These are phyloP conservation scores for Collybiopsis luxurians DNA, from an alignment of 768 basidiomycete species.

Conservation along the genomic window DNA sequence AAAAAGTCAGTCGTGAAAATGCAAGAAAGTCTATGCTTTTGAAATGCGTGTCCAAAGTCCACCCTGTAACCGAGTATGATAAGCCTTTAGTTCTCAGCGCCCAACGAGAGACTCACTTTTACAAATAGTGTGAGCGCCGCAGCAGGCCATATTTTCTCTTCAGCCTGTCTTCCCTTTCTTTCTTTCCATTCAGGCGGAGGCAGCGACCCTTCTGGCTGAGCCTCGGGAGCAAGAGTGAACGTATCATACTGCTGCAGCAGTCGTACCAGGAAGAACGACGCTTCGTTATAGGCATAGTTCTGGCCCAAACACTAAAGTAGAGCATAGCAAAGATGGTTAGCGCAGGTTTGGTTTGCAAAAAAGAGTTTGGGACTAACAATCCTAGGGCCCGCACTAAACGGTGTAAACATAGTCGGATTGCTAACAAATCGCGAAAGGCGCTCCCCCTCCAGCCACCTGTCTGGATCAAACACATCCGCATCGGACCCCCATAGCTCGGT, in stretches of 20 bases:
- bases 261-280: constrained; percentile 68
- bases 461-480: constrained; percentile 75
- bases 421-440: constrained; percentile 47
- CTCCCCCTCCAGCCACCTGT: constrained; percentile 68
- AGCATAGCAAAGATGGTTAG: not conserved
- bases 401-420: constrained; percentile 68
- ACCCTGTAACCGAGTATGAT: not conserved
- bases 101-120: constrained; percentile 43
- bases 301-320: constrained; percentile 59
- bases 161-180: constrained; percentile 44
- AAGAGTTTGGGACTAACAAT: too few species aligned
- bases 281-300: constrained; percentile 76
- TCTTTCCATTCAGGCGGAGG: constrained; percentile 59
- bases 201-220: constrained; percentile 58
- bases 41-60: constrained; percentile 3
- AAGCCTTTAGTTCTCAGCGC: not conserved
- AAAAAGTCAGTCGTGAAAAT: too few species aligned
- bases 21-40: not conserved
- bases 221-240: constrained; percentile 58
- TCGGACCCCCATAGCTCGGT: constrained; percentile 70
- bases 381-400: constrained; percentile 72
- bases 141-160: constrained; percentile 62
- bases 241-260: constrained; percentile 63
- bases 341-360: too few species aligned
- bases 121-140: constrained; percentile 63